A percentile compares a stretch with the other conserved stretches of the same genome.
Conservation (phyloP, 192 early-diverging fungal genomes). For the Endogone sp. region DNA sequence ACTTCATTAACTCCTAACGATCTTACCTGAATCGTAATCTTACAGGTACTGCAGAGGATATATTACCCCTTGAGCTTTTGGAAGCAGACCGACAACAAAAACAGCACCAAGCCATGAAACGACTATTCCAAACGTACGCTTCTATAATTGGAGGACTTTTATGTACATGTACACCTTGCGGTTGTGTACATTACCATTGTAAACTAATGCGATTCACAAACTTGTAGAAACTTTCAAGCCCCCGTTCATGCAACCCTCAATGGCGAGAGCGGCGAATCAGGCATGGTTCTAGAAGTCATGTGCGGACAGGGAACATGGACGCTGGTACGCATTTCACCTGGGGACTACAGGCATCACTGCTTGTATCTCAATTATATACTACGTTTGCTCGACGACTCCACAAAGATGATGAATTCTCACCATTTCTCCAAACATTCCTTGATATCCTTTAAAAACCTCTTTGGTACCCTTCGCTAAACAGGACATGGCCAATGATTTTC, state of each 20-base stretch:
- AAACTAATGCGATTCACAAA: too few species aligned
- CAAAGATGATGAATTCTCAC: too few species aligned
- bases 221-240: background rate
- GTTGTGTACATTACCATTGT: too few species aligned
- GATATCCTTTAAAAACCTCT: too few species aligned
- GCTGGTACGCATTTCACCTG: background rate
- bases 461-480: background rate
- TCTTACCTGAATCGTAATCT: background rate
- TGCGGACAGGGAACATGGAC: background rate
- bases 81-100: background rate
- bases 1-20: background rate
- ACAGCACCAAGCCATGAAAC: background rate
- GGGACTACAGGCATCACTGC: too few species aligned
- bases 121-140: background rate
- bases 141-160: too few species aligned
- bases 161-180: too few species aligned
- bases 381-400: too few species aligned
- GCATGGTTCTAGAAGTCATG: background rate
- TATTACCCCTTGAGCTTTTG: background rate
- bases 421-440: background rate
- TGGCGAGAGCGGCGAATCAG: background rate
- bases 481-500: background rate
- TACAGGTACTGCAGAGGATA: background rate
- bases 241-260: background rate
- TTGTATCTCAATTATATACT: too few species aligned